Evolutionary conservation across 2,329 filamentous ascomycete species (phyloP).

Genomic region (Erysiphe pulchra): DNA sequence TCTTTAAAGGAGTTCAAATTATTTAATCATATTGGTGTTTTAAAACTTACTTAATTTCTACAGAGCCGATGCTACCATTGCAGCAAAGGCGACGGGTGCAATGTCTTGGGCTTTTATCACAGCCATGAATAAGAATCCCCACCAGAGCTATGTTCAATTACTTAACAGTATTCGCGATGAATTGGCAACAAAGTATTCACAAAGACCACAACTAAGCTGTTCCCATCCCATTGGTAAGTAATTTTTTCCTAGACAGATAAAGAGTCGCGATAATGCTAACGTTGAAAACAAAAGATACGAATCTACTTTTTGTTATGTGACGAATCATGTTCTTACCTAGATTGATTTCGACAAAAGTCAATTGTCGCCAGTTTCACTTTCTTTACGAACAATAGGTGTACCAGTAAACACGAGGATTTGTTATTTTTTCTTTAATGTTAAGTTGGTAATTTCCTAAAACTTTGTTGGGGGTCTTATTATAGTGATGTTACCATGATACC

Average conservation of each 20-base stretch:
- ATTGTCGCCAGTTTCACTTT: no score
- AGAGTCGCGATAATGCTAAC: not conserved
- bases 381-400: no score
- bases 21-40: not conserved
- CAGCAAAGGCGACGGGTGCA: slow-evolving; percentile 66
- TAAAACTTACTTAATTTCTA: slow-evolving; percentile 5
- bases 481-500: no score
- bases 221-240: slow-evolving; percentile 72
- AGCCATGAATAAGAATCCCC: slow-evolving; percentile 71
- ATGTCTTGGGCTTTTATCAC: slow-evolving; percentile 97
- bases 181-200: slow-evolving; percentile 60
- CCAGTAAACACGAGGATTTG: no score
- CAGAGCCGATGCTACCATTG: slow-evolving; percentile 76
- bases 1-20: no score
- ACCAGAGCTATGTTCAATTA: slow-evolving; percentile 88
- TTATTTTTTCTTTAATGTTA: no score
- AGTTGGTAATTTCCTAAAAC: no score
- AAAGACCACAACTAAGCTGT: slow-evolving; percentile 90
- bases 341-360: no score
- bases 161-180: slow-evolving; percentile 89
- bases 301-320: slow-evolving; percentile 36
- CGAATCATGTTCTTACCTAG: slow-evolving; percentile 1
- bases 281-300: slow-evolving; percentile 23
- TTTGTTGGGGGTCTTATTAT: no score
- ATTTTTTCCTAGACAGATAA: not conserved